Percentiles rank a stretch among this genome's conserved stretches.
Evolutionary conservation across 2,329 filamentous ascomycete genomes (phyloP).

Genomic region (Pestalotiopsis sp.): DNA sequence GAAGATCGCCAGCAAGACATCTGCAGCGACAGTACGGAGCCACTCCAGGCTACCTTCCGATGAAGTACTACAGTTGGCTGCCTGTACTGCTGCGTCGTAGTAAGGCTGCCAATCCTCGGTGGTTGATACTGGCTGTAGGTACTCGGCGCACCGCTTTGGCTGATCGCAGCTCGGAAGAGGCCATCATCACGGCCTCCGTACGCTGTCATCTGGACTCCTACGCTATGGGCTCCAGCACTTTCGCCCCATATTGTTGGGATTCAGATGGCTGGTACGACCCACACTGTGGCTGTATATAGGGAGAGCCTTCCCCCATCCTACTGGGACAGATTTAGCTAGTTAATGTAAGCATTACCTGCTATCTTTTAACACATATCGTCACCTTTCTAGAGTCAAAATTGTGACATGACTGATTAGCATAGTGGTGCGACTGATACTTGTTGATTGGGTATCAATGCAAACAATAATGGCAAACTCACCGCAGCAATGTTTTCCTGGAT

Average conservation of each 20-base stretch:
- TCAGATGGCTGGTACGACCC: too few relatives aligned
- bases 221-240: constrained; percentile 50
- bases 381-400: too few relatives aligned
- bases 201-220: constrained; percentile 50
- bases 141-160: constrained; percentile 44
- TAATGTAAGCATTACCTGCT: too few relatives aligned
- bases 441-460: too few relatives aligned
- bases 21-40: constrained; percentile 30
- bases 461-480: too few relatives aligned
- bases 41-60: constrained; percentile 28
- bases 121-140: constrained; percentile 6
- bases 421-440: too few relatives aligned
- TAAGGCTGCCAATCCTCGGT: constrained; percentile 18
- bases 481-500: constrained; percentile 49
- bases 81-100: constrained; percentile 29
- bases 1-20: constrained; percentile 30
- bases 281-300: too few relatives aligned
- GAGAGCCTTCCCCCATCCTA: too few relatives aligned
- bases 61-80: constrained; percentile 21
- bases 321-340: too few relatives aligned
- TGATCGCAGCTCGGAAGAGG: constrained; percentile 55
- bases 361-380: constrained; percentile 34
- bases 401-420: too few relatives aligned
- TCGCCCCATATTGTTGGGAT: constrained; percentile 43
- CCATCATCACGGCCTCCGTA: constrained; percentile 53